phyloP scores from a whole-genome alignment of 2,329 filamentous ascomycete genomes.

The Salinomyces thailandicus region DNA sequence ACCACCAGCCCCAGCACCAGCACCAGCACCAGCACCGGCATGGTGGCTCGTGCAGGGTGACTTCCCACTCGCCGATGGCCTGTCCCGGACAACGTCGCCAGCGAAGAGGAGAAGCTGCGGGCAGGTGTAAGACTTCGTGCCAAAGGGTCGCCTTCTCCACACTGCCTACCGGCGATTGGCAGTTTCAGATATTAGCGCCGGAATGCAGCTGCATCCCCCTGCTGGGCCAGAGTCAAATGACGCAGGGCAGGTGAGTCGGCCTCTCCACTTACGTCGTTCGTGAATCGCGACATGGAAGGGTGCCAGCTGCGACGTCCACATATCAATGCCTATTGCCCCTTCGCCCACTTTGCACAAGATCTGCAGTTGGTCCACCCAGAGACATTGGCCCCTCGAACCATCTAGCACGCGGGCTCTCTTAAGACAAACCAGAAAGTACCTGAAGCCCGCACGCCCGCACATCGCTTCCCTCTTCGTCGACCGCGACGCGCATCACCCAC shows the following conservation, averaged over 20 bases:
- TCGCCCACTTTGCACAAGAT: conserved; percentile 4
- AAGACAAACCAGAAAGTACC: conserved; percentile 1
- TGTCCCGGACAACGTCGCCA: no score
- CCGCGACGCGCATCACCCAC: conserved; percentile 6
- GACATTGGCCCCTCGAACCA: conserved; percentile 1
- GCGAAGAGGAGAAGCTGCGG: conserved; percentile 2
- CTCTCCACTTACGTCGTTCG: conserved; percentile 3
- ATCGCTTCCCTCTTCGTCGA: conserved; percentile 6
- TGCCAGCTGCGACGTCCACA: no score
- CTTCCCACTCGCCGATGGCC: no score
- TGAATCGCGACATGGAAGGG: no score
- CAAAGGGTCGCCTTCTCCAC: no score
- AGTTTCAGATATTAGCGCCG: conserved; percentile 1
- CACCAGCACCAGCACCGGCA: no score
- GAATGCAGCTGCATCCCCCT: conserved; percentile 1
- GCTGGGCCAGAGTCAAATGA: neutral
- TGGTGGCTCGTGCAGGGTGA: no score
- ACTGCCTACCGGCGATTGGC: neutral
- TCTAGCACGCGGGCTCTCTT: neutral
- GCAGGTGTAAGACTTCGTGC: no score
- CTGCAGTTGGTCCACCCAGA: conserved; percentile 3
- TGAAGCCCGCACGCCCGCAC: no score
- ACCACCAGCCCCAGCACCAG: no score
- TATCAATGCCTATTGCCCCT: no score
- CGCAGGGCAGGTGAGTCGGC: neutral